phyloP scores from a whole-genome alignment of 73 alveolate species.

The Loxodes magnus region DNA sequence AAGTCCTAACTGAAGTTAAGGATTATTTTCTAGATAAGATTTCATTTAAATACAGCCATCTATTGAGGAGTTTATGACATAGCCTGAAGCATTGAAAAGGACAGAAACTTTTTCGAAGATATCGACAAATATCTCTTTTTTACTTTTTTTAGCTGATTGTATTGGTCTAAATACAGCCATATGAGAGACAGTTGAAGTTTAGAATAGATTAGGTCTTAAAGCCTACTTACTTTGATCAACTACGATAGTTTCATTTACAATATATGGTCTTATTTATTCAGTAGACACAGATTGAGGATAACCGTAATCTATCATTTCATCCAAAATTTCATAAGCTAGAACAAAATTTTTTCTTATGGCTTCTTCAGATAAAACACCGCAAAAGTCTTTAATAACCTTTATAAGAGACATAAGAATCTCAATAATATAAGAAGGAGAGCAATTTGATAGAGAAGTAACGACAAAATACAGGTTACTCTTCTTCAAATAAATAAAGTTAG shows the following conservation, averaged over 20 bases:
- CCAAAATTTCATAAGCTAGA: slow-evolving; percentile 65
- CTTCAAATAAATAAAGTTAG: slow-evolving; percentile 44
- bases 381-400: slow-evolving; percentile 51
- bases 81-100: slow-evolving; percentile 92
- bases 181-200: slow-evolving; percentile 32
- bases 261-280: slow-evolving; percentile 57
- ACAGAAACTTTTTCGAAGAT: slow-evolving; percentile 90
- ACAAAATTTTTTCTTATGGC: slow-evolving; percentile 54
- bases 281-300: slow-evolving; percentile 64
- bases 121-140: slow-evolving; percentile 97
- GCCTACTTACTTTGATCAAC: slow-evolving; percentile 17
- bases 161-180: slow-evolving; percentile 47
- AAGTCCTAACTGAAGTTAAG: slow-evolving; percentile 78
- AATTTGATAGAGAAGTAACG: slow-evolving; percentile 35
- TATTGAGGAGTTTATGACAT: slow-evolving; percentile 85
- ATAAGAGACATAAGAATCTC: slow-evolving; percentile 40
- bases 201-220: slow-evolving; percentile 13
- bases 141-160: slow-evolving; percentile 14
- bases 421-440: slow-evolving; percentile 45
- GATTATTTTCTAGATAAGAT: slow-evolving; percentile 81
- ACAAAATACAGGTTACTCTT: slow-evolving; percentile 47
- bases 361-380: slow-evolving; percentile 63
- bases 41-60: slow-evolving; percentile 96
- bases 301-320: slow-evolving; percentile 74
- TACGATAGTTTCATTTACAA: slow-evolving; percentile 57